phyloP scores from a whole-genome alignment of 2,329 filamentous ascomycete genomes.

The Colletotrichum sp. region DNA sequence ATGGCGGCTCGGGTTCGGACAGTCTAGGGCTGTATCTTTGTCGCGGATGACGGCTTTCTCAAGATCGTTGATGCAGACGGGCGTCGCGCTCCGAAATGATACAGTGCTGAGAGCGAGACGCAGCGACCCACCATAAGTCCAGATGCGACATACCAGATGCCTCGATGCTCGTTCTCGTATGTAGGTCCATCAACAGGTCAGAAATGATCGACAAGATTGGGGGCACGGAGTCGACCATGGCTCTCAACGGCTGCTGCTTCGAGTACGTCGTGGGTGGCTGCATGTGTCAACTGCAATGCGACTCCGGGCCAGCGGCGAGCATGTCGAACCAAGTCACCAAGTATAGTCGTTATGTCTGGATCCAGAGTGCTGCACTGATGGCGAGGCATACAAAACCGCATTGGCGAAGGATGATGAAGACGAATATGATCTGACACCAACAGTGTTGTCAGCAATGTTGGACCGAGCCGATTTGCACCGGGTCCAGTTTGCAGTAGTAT shows the following conservation, averaged over 20 bases:
- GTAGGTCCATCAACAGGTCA: neutral
- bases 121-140: neutral
- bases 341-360: neutral
- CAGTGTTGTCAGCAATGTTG: neutral
- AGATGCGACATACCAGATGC: neutral
- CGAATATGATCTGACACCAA: neutral
- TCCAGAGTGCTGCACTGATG: neutral
- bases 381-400: neutral
- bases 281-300: constrained; percentile 12
- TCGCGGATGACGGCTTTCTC: neutral
- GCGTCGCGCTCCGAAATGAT: neutral
- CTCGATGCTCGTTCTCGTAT: neutral
- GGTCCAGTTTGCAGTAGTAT: neutral
- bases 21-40: neutral
- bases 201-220: too few species aligned
- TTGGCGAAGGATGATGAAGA: neutral
- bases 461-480: neutral
- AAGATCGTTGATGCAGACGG: neutral
- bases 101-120: neutral
- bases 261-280: constrained; percentile 5
- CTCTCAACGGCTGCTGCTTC: neutral
- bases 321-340: neutral
- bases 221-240: neutral
- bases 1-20: neutral
- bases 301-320: neutral